phyloP scores from a whole-genome alignment of 2,329 filamentous ascomycete genomes.

The Xylariaceae sp. region DNA sequence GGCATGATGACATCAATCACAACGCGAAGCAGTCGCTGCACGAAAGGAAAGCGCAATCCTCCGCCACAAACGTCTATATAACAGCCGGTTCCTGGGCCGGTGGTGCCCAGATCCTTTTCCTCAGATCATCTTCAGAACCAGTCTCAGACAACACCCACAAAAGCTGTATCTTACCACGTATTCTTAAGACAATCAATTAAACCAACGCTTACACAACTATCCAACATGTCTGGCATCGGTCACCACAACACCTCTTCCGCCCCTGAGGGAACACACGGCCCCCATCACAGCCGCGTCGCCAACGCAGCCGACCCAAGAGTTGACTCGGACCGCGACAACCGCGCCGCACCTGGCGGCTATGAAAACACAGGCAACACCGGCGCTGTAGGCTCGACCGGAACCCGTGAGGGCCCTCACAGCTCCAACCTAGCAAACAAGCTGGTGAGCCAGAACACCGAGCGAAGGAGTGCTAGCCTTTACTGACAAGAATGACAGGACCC shows the following conservation, averaged over 20 bases:
- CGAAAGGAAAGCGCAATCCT: background rate
- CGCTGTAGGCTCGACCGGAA: background rate
- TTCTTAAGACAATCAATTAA: background rate
- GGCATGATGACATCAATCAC: conserved; percentile 15
- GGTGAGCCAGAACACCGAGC: background rate
- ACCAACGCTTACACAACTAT: conserved; percentile 15
- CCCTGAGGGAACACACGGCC: conserved; percentile 33
- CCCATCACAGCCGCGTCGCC: conserved; percentile 27
- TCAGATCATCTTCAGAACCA: conserved; percentile 1
- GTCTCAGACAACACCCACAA: background rate
- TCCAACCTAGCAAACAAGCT: conserved; percentile 47
- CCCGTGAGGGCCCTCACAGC: conserved; percentile 37
- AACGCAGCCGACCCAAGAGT: conserved; percentile 35
- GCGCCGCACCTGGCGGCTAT: conserved; percentile 27
- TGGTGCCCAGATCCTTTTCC: background rate
- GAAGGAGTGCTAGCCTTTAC: background rate
- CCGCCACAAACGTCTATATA: too few relatives aligned
- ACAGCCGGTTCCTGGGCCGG: too few relatives aligned
- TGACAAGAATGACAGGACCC: conserved; percentile 38
- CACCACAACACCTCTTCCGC: conserved; percentile 35
- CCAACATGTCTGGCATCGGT: conserved; percentile 52
- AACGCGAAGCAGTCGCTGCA: background rate
- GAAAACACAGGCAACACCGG: conserved; percentile 7
- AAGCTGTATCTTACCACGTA: background rate
- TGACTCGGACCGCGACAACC: conserved; percentile 35